These are phyloP conservation scores for Cercospora brassicicola DNA, from an alignment of 2,329 filamentous ascomycete genomes.

Conservation along the genomic window DNA sequence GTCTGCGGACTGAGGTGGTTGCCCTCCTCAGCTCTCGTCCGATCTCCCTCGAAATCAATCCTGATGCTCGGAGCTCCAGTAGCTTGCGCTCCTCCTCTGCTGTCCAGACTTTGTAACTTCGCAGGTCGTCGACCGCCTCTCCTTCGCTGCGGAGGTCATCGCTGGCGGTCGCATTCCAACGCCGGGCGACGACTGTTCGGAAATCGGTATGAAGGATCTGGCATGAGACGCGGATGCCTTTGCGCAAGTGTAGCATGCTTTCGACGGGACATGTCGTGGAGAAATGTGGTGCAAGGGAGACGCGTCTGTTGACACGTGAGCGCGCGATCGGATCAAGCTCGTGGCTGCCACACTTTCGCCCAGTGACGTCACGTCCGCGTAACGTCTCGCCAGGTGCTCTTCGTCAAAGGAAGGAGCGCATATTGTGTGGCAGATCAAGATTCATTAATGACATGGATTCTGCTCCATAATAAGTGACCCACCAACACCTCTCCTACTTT, in stretches of 20 bases:
- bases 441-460: background rate
- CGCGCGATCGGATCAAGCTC: background rate
- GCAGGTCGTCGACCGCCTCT: background rate
- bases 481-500: background rate
- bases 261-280: background rate
- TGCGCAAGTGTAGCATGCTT: background rate
- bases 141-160: background rate
- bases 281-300: background rate
- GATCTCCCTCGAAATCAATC: background rate
- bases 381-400: background rate
- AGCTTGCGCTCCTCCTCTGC: conserved; percentile 3
- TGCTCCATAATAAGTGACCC: background rate
- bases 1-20: background rate
- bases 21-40: background rate
- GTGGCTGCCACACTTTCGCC: conserved; percentile 1
- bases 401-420: background rate
- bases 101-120: background rate
- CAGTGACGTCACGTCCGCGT: background rate
- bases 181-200: background rate
- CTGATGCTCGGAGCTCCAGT: background rate
- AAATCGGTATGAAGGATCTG: background rate
- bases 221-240: background rate
- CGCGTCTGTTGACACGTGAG: conserved; percentile 1
- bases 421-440: background rate
- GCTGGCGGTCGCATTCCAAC: background rate